phyloP scores from a whole-genome alignment of 108 stramenopile species.

The Schizochytrium sp. region DNA sequence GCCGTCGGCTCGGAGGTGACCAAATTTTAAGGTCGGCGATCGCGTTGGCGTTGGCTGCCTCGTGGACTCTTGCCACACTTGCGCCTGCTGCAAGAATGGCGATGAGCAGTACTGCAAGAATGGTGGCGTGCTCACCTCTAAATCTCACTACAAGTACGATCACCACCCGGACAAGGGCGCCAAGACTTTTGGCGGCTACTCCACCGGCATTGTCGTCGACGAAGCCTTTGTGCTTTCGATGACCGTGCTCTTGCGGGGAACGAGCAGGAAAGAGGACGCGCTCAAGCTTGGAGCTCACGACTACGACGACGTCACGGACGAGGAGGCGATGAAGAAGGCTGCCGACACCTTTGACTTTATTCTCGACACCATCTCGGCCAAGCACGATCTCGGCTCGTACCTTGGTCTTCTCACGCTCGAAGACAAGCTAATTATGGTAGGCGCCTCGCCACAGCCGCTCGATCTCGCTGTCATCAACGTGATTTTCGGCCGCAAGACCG shows the following conservation, averaged over 20 bases:
- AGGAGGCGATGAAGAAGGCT: conserved; percentile 33
- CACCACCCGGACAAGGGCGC: conserved; percentile 10
- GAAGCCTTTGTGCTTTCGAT: conserved; percentile 39
- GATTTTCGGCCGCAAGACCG: not conserved
- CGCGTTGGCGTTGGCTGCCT: conserved; percentile 58
- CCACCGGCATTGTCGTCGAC: conserved; percentile 35
- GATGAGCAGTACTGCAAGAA: conserved; percentile 41
- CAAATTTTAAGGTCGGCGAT: conserved; percentile 59
- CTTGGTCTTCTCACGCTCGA: conserved; percentile 26
- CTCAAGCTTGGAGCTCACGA: conserved; percentile 35
- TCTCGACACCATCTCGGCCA: conserved; percentile 41
- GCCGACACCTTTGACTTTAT: conserved; percentile 42
- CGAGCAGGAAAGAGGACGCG: conserved; percentile 41
- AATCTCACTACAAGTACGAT: conserved; percentile 18
- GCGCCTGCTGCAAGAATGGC: conserved; percentile 46
- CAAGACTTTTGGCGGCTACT: conserved; percentile 46
- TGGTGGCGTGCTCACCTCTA: conserved; percentile 20
- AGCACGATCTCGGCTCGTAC: conserved; percentile 32
- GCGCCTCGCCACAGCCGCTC: not conserved
- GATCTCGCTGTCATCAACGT: not conserved
- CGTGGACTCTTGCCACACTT: conserved; percentile 47
- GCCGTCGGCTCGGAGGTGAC: conserved; percentile 47
- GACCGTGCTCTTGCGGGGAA: conserved; percentile 36
- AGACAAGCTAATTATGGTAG: conserved; percentile 37
- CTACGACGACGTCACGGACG: conserved; percentile 31